phyloP scores from a whole-genome alignment of 192 early-diverging fungal species.

The Backusella tarrabulga region DNA sequence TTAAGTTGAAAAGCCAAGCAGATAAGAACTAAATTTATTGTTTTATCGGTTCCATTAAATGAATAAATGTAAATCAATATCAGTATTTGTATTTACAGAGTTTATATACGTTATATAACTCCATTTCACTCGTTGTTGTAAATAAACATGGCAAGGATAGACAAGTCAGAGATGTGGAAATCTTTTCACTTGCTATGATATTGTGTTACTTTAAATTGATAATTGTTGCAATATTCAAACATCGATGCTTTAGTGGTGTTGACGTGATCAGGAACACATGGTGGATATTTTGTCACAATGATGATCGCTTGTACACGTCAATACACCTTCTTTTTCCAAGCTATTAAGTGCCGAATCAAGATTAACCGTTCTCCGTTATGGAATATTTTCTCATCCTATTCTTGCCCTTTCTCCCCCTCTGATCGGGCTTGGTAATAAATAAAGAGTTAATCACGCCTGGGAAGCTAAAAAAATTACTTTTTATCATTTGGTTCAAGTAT shows the following conservation, averaged over 20 bases:
- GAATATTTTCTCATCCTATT: background rate
- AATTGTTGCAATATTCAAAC: background rate
- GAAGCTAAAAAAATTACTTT: background rate
- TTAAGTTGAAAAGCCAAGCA: background rate
- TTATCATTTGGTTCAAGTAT: background rate
- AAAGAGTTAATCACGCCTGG: background rate
- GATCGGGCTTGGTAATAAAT: background rate
- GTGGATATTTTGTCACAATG: conserved; percentile 1
- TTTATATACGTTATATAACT: background rate
- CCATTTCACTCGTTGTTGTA: background rate
- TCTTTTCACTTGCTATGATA: background rate
- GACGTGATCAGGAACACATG: conserved; percentile 1
- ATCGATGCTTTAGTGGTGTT: background rate
- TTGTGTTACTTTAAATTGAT: background rate
- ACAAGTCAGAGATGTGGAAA: background rate
- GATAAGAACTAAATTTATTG: background rate
- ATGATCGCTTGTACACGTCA: background rate
- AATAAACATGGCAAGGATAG: background rate
- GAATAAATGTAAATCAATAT: background rate
- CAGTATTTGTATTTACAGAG: background rate
- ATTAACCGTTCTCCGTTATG: background rate
- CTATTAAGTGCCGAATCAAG: background rate
- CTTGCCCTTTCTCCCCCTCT: background rate
- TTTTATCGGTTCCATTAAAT: background rate
- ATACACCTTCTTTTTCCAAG: background rate